Evolutionary conservation across 495 filamentous ascomycete species (phyloP), one percentile per base, ranked within the genome.

Genomic region (Chaetomium tenue): DNA sequence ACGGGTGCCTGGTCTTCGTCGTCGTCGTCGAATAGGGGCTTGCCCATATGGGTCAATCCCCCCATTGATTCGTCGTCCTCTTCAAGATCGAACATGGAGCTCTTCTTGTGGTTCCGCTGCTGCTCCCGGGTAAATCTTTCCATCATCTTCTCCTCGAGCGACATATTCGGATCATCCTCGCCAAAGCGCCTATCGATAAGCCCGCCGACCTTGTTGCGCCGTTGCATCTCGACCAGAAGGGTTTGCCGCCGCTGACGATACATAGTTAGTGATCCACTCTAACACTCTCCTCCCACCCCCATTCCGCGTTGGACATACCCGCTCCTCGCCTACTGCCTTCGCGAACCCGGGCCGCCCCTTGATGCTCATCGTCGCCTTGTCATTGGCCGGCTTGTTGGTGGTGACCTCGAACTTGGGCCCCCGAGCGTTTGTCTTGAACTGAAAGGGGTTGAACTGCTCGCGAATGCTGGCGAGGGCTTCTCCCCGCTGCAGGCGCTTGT

Each of bases 391-490:
- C 20, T 77, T 79, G 63, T 83, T 89, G 18, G 84, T 91, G 3
- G 85, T 84, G 44, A 87, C 81, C 46, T 91, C 87, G 67, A 93
- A 93, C 71, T 96, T 97, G 67, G 81, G 83, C 2, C 86, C 85
- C 33, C 84, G 79, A 0, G 84, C 77, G 26, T 86, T 83, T 13
- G 84, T 83, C 75, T 94, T 92, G 74, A 95, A 84, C 74, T 98
- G 94, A 75, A 98, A 98, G 3, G 94, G 94, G 76, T 97, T 98
- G 85, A 97, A 97, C 67, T 91, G 86, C 63, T 97, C 92, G 66
- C 94, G 89, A 72, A 98, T 97, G 56, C 83, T 84, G 70, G 90
- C 83, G 58, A 98, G 80, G 16, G 89, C 90, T 50, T 84, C 85
- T 68, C 87, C 84, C 60, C 88, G 84, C 75, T 91, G 84, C n/a